Evolutionary conservation across 148 eudicot species (phyloP), one percentile per base, ranked within the genome.

Genomic region (Euryodendron excelsum): DNA sequence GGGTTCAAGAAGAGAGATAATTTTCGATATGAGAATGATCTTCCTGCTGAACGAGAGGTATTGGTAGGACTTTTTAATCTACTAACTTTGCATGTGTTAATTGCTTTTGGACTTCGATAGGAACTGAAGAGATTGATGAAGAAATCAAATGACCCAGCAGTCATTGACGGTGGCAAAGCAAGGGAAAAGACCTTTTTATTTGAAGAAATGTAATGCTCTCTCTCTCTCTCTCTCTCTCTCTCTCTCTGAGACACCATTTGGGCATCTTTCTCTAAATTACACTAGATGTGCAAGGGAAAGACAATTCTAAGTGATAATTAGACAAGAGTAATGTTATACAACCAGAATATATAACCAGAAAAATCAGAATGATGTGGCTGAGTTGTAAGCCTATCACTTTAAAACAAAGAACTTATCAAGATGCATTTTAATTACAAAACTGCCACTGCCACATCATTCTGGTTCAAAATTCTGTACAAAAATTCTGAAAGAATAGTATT

Each of bases 1-100:
- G 93, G 97, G 88, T 93, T 93, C 89, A 89, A 88, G 89, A 95
- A 88, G 89, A 90, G 92, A 88, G 93, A 89, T 77, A 82, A 84
- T 66, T 96, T 96, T 81, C 52, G 90, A 39, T 93, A 89, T 64
- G 86, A 88, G 73, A 85, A 88, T 45, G 79, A 80, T 20, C 93
- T 96, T 81, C 97, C 99, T 69, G 85, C 94, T 44, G 99, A 96
- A 78, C 90, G 84, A 80, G 89, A 83, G 91, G 98, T 94, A 89
- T 39, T 7, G 61, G 62, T 37, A 53, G 2, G 27, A 15, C 72
- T 33, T 30, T 79, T 36, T 59, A 0, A 68, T n/a, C n/a, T n/a
- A 28, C n/a, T 10, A 25, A 2, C 7, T 69, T 75, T 75, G 72
- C 21, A 44, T 77, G 3, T 73, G n/a, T n/a, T 50, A 47, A 31